These are phyloP conservation scores for Helichrysum umbraculigerum DNA, from an alignment of 129 eudicot species.

Conservation along the genomic window DNA sequence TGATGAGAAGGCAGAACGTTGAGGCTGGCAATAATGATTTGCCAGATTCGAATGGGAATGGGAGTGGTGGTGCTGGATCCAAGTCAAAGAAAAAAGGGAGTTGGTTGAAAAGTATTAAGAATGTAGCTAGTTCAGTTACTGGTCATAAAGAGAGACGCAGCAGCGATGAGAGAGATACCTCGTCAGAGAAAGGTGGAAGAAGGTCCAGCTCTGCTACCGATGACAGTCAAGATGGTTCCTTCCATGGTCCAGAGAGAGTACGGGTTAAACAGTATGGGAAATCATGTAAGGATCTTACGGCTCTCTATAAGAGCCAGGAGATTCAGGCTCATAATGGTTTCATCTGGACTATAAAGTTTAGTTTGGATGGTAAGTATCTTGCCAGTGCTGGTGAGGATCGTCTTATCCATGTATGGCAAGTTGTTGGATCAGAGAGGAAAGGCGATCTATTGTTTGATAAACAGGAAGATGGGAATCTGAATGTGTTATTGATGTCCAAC, in stretches of 20 bases:
- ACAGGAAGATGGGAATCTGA: constrained; percentile 86
- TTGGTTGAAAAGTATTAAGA: constrained; percentile 80
- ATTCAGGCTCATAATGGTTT: constrained; percentile 90
- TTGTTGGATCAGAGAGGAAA: constrained; percentile 75
- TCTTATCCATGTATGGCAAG: constrained; percentile 90
- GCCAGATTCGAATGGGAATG: constrained; percentile 36
- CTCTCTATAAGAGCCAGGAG: constrained; percentile 80
- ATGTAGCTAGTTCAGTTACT: constrained; percentile 77
- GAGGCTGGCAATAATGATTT: constrained; percentile 61
- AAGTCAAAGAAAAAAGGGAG: constrained; percentile 74
- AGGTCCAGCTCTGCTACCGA: constrained; percentile 96
- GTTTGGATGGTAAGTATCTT: constrained; percentile 88
- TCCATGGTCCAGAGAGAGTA: constrained; percentile 89
- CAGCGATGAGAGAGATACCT: constrained; percentile 92
- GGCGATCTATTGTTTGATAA: constrained; percentile 87
- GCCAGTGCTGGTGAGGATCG: constrained; percentile 99
- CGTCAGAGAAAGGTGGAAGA: constrained; percentile 93
- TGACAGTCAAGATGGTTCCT: constrained; percentile 90
- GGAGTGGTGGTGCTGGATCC: constrained; percentile 43
- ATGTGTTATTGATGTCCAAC: constrained; percentile 56
- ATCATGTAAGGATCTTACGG: constrained; percentile 78
- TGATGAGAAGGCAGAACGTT: constrained; percentile 93
- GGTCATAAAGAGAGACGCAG: constrained; percentile 83
- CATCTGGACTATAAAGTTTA: constrained; percentile 89
- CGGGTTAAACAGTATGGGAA: constrained; percentile 85